Conservation (phyloP, 352 stramenopile genomes). For the Phytophthora kernoviae region DNA sequence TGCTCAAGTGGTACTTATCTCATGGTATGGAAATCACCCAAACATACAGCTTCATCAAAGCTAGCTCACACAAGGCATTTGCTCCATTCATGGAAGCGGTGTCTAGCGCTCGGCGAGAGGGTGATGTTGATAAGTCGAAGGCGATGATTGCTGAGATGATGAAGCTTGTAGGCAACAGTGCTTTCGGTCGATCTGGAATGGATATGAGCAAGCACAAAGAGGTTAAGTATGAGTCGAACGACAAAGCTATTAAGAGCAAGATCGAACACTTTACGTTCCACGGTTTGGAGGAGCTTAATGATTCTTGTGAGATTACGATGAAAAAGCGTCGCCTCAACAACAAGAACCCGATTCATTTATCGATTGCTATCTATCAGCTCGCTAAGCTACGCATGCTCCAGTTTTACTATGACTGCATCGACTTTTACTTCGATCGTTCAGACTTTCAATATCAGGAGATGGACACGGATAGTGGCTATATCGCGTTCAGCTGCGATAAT, state of each 20-base stretch:
- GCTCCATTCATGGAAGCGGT: slow-evolving; percentile 24
- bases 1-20: slow-evolving; percentile 45
- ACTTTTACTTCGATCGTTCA: too few species aligned
- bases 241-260: slow-evolving; percentile 2
- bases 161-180: slow-evolving; percentile 5
- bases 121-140: slow-evolving; percentile 31
- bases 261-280: slow-evolving; percentile 12
- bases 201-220: slow-evolving; percentile 15
- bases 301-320: slow-evolving; percentile 16
- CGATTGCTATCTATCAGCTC: too few species aligned
- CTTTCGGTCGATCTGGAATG: slow-evolving; percentile 12
- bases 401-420: slow-evolving; percentile 6
- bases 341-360: background rate
- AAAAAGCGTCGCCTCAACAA: slow-evolving; percentile 1
- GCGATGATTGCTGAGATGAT: slow-evolving; percentile 3
- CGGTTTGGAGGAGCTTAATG: slow-evolving; percentile 8
- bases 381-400: too few species aligned
- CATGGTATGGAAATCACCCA: slow-evolving; percentile 36
- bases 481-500: slow-evolving; percentile 21
- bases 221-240: slow-evolving; percentile 3
- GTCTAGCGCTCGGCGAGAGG: slow-evolving; percentile 25
- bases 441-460: too few species aligned
- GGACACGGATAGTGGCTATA: slow-evolving; percentile 21
- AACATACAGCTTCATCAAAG: slow-evolving; percentile 35
- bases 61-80: slow-evolving; percentile 18